Evolutionary conservation across 495 filamentous ascomycete species (phyloP).

Genomic region (Amphirosellinia nigrospora): DNA sequence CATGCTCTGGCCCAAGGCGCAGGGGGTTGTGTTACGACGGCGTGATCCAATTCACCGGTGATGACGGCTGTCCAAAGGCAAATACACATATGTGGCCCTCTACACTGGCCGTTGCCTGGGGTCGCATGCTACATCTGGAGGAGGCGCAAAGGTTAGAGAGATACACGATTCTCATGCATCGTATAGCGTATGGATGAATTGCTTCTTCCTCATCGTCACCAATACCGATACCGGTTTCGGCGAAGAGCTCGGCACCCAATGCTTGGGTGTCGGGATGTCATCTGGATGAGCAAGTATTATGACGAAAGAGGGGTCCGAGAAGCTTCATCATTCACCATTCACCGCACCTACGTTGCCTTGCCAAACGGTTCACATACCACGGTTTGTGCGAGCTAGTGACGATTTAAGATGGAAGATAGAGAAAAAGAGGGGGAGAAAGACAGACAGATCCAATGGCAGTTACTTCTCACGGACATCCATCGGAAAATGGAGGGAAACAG

Average conservation of each 20-base stretch:
- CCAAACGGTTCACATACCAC: background rate
- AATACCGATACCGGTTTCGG: background rate
- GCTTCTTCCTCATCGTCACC: background rate
- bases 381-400: constrained; percentile 7
- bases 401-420: background rate
- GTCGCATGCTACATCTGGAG: background rate
- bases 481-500: background rate
- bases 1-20: background rate
- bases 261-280: background rate
- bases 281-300: background rate
- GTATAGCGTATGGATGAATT: background rate
- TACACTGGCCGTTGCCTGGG: background rate
- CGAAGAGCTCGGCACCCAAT: background rate
- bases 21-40: background rate
- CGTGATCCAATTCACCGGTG: background rate
- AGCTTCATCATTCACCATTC: background rate
- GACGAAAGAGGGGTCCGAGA: background rate
- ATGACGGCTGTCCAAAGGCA: background rate
- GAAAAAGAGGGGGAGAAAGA: constrained; percentile 10
- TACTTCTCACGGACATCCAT: background rate
- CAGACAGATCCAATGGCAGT: background rate
- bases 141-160: background rate
- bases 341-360: background rate
- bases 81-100: background rate
- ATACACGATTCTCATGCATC: background rate